Evolutionary conservation across 495 filamentous ascomycete species (phyloP).

Genomic region (Xylaria curta): DNA sequence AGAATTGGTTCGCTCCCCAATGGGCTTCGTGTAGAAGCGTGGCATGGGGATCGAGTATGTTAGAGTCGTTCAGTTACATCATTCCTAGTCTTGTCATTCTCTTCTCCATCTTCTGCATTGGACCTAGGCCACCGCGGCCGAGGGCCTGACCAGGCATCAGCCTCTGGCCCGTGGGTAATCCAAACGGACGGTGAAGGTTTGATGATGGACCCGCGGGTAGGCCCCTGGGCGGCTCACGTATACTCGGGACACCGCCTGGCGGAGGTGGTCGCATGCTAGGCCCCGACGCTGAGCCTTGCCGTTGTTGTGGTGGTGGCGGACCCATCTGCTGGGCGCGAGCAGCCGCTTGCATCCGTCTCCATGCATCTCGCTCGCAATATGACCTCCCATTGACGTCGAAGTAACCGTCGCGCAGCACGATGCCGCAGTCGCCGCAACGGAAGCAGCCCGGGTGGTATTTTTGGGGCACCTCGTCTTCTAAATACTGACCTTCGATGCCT

Average conservation of each 20-base stretch:
- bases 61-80: slow-evolving; percentile 59
- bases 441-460: slow-evolving; percentile 92
- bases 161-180: slow-evolving; percentile 39
- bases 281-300: slow-evolving; percentile 43
- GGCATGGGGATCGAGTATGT: background rate
- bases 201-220: slow-evolving; percentile 41
- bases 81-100: slow-evolving; percentile 87
- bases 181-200: slow-evolving; percentile 37
- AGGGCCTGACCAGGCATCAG: slow-evolving; percentile 43
- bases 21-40: background rate
- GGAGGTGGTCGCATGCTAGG: slow-evolving; percentile 40
- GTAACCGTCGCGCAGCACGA: slow-evolving; percentile 68
- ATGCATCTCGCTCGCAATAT: slow-evolving; percentile 89
- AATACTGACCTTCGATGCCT: slow-evolving; percentile 93
- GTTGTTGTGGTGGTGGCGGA: slow-evolving; percentile 33
- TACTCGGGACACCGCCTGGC: slow-evolving; percentile 21
- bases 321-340: slow-evolving; percentile 36
- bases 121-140: slow-evolving; percentile 34
- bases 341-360: slow-evolving; percentile 58
- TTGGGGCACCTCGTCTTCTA: slow-evolving; percentile 78
- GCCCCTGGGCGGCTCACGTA: slow-evolving; percentile 38
- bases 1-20: background rate
- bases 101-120: slow-evolving; percentile 66
- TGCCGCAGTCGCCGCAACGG: slow-evolving; percentile 71
- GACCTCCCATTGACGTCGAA: slow-evolving; percentile 59